phyloP scores from a whole-genome alignment of 495 filamentous ascomycete species.

The Darksidea phi region DNA sequence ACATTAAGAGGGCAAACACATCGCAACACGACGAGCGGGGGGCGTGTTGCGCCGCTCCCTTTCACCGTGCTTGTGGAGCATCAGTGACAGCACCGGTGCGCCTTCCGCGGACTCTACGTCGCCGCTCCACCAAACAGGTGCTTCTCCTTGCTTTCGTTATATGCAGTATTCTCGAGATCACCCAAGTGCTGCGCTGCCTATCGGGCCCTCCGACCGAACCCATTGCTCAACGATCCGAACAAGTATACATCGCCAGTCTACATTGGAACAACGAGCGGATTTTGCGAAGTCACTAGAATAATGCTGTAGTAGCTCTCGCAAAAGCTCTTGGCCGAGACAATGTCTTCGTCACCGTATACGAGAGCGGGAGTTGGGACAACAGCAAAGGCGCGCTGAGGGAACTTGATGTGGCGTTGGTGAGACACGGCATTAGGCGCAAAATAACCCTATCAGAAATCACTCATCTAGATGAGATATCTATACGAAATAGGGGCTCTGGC shows the following conservation, averaged over 20 bases:
- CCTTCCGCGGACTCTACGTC: no score
- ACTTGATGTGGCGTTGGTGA: slow-evolving; percentile 56
- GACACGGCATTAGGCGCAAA: slow-evolving; percentile 52
- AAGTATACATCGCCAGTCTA: slow-evolving; percentile 63
- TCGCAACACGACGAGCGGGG: no score
- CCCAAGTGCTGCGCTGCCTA: no score
- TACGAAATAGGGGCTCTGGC: slow-evolving; percentile 49
- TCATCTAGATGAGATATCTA: slow-evolving; percentile 54
- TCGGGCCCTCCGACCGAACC: no score
- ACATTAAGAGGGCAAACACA: no score
- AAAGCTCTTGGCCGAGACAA: slow-evolving; percentile 60
- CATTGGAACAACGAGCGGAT: slow-evolving; percentile 71
- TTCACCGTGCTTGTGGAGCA: no score
- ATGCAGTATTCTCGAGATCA: no score
- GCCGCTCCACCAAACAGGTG: no score
- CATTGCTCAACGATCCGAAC: no score
- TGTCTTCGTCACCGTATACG: slow-evolving; percentile 68
- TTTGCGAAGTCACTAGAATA: slow-evolving; percentile 62
- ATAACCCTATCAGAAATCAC: slow-evolving; percentile 56
- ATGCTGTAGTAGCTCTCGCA: slow-evolving; percentile 57
- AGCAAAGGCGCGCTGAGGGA: slow-evolving; percentile 63
- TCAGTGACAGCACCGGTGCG: no score
- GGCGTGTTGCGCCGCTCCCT: no score
- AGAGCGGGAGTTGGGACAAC: slow-evolving; percentile 70
- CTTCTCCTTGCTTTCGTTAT: no score